Evolutionary conservation across 805 yeast species (phyloP).

Genomic region (Nakazawaea peltata): DNA sequence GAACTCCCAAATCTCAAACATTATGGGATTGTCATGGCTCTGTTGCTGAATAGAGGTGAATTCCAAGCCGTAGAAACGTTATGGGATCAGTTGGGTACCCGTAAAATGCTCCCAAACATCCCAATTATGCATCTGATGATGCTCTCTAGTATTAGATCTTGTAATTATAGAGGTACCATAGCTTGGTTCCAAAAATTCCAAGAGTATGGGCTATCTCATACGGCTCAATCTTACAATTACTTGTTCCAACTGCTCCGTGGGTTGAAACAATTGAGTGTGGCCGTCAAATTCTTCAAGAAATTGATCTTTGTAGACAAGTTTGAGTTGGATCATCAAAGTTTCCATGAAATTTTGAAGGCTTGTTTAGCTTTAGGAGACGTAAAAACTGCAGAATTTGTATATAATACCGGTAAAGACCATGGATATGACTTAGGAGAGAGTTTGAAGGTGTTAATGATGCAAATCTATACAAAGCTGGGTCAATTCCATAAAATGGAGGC

Average conservation of each 20-base stretch:
- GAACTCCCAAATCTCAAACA: conserved; percentile 36
- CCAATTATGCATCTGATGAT: conserved; percentile 38
- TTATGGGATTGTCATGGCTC: conserved; percentile 53
- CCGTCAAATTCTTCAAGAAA: conserved; percentile 18
- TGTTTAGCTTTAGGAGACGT: conserved; percentile 4
- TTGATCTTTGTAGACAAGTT: conserved; percentile 5
- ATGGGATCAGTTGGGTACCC: conserved; percentile 35
- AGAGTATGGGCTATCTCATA: conserved; percentile 21
- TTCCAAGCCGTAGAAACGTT: conserved; percentile 38
- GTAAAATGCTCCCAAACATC: conserved; percentile 40
- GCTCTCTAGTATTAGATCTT: conserved; percentile 27
- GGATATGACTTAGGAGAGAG: not conserved
- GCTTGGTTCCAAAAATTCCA: conserved; percentile 27
- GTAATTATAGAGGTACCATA: conserved; percentile 28
- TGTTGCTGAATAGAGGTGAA: conserved; percentile 45
- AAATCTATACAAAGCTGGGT: conserved; percentile 3
- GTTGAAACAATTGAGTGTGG: conserved; percentile 27
- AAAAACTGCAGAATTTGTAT: conserved; percentile 5
- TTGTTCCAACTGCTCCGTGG: conserved; percentile 28
- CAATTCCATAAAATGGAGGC: conserved; percentile 1
- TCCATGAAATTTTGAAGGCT: conserved; percentile 9
- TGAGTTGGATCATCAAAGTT: not conserved
- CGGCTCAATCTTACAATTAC: conserved; percentile 22
- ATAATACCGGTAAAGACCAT: not conserved
- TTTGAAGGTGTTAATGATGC: conserved; percentile 3